Evolutionary conservation across 2,329 filamentous ascomycete genomes (phyloP).

Genomic region (Myriosclerotinia curreyana): DNA sequence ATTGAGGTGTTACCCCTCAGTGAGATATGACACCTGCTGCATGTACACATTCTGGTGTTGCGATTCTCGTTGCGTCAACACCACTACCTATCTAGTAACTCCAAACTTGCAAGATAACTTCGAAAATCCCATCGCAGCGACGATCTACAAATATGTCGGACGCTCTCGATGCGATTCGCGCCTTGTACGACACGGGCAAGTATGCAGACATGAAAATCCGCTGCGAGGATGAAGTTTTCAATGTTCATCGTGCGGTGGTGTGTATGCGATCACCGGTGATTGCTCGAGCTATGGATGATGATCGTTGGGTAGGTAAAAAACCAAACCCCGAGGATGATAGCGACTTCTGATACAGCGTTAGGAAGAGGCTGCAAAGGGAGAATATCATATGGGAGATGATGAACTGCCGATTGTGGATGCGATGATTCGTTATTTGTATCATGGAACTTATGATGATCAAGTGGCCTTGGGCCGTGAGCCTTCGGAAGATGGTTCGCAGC

Average conservation of each 20-base stretch:
- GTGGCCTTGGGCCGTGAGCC: neutral
- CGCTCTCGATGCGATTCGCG: conserved; percentile 1
- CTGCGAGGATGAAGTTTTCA: conserved; percentile 24
- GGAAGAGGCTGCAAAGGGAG: conserved; percentile 12
- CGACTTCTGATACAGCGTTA: neutral
- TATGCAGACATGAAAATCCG: conserved; percentile 31
- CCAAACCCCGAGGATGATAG: neutral
- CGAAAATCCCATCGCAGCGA: neutral
- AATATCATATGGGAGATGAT: conserved; percentile 58
- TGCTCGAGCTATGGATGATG: conserved; percentile 26
- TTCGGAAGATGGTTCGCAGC: neutral
- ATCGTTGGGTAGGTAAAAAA: conserved; percentile 23
- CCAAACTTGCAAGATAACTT: neutral
- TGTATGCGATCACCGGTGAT: conserved; percentile 30
- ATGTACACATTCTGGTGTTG: neutral
- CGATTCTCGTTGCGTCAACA: neutral
- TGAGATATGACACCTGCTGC: neutral
- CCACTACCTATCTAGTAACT: no score
- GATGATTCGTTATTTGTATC: conserved; percentile 76
- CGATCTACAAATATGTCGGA: neutral
- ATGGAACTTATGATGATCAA: conserved; percentile 15
- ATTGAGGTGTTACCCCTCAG: neutral
- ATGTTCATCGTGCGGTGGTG: conserved; percentile 28
- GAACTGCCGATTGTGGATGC: conserved; percentile 68
- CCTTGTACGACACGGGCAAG: conserved; percentile 19